Evolutionary conservation across 1,139 yeast species (phyloP).

Genomic region (Spathaspora jeffriesii): DNA sequence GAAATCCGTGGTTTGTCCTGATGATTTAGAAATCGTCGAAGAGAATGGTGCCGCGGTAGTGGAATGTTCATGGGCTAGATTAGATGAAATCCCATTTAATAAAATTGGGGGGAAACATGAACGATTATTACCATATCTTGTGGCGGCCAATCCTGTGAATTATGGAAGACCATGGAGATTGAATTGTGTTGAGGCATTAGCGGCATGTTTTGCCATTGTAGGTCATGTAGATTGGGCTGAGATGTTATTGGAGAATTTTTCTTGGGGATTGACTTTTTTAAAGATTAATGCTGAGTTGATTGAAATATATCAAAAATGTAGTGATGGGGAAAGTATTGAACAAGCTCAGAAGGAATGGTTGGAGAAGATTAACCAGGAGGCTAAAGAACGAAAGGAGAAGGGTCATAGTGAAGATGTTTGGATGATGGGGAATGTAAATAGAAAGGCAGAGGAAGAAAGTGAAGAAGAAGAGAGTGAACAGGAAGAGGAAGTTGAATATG

Average conservation of each 20-base stretch:
- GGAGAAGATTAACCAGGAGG: conserved; percentile 65
- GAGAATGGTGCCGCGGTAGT: conserved; percentile 91
- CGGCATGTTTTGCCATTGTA: conserved; percentile 95
- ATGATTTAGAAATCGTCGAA: conserved; percentile 79
- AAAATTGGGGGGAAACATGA: conserved; percentile 93
- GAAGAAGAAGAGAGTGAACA: conserved; percentile 7
- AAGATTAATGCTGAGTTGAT: conserved; percentile 80
- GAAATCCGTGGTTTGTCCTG: conserved; percentile 85
- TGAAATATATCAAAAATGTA: conserved; percentile 73
- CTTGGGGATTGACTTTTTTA: conserved; percentile 91
- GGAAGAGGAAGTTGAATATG: conserved; percentile 14
- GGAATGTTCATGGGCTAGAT: conserved; percentile 97
- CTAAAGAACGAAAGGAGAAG: conserved; percentile 57
- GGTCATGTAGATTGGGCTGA: conserved; percentile 93
- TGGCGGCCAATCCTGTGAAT: conserved; percentile 96
- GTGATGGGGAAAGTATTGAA: conserved; percentile 75
- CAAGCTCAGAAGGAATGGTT: conserved; percentile 80
- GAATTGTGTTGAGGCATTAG: conserved; percentile 96
- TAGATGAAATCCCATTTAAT: conserved; percentile 92
- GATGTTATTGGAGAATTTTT: conserved; percentile 70
- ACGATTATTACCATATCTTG: conserved; percentile 83
- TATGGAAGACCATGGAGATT: conserved; percentile 97
- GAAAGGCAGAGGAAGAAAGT: conserved; percentile 20
- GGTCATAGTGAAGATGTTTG: conserved; percentile 66
- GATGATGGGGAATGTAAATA: conserved; percentile 78